Evolutionary conservation across 306 rosid species (phyloP).

Genomic region (Lagenaria siceraria): DNA sequence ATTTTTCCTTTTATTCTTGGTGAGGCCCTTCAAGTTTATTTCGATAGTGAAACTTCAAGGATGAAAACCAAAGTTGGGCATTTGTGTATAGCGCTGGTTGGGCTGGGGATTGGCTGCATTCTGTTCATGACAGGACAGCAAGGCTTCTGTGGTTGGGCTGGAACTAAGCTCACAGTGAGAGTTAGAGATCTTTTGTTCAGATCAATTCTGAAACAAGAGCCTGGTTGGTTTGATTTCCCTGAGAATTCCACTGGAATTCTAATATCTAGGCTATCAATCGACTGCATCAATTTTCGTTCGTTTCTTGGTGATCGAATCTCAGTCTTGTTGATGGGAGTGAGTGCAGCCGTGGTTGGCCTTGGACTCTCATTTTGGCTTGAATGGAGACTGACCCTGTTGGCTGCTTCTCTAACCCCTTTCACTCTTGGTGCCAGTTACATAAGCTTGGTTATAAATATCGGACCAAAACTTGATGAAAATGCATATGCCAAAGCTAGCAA

Average conservation of each 20-base stretch:
- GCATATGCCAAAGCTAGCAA: conserved; percentile 73
- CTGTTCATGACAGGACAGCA: conserved; percentile 81
- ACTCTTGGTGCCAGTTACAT: conserved; percentile 86
- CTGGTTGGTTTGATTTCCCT: conserved; percentile 87
- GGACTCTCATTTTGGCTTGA: conserved; percentile 41
- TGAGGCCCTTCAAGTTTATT: conserved; percentile 49
- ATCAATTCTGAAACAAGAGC: conserved; percentile 80
- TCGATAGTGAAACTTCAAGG: conserved; percentile 13
- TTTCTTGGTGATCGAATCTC: conserved; percentile 69
- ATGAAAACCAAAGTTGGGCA: conserved; percentile 34
- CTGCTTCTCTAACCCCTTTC: conserved; percentile 72
- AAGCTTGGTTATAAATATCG: conserved; percentile 59
- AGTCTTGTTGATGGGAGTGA: conserved; percentile 76
- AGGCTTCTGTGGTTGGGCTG: conserved; percentile 92
- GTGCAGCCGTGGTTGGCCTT: conserved; percentile 67
- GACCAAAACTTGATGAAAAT: conserved; percentile 49
- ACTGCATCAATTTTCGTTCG: conserved; percentile 53
- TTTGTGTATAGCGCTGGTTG: conserved; percentile 57
- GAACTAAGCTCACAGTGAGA: conserved; percentile 69
- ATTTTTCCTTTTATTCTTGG: conserved; percentile 63
- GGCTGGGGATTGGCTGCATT: conserved; percentile 70
- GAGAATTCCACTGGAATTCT: conserved; percentile 70
- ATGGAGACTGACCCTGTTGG: conserved; percentile 54
- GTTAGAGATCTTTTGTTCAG: conserved; percentile 65
- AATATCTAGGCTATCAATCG: conserved; percentile 60